Percentiles rank a stretch among this genome's conserved stretches.
Conservation (phyloP, 441 rosid genomes). For the Erodium texanum region DNA sequence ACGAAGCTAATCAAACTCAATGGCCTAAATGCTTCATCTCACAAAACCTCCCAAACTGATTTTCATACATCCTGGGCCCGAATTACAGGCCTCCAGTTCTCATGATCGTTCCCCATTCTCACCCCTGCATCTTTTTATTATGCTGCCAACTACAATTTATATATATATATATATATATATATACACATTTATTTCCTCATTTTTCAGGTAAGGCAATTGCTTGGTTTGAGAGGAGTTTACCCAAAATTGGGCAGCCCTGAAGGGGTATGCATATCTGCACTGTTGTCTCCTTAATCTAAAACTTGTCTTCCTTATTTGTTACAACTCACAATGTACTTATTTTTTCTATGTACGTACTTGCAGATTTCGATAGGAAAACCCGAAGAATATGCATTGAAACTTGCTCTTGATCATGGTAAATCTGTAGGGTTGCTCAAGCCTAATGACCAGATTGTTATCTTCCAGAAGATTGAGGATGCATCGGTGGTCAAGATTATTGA, state of each 20-base stretch:
- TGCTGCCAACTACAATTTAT: too few species aligned
- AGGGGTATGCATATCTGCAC: constrained; percentile 9
- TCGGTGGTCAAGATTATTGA: constrained; percentile 22
- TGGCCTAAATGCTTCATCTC: too few species aligned
- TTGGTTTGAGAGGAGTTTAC: constrained; percentile 24
- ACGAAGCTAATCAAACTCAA: too few species aligned
- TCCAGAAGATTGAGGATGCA: constrained; percentile 22
- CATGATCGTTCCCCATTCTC: too few species aligned
- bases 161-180: too few species aligned
- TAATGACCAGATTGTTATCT: constrained; percentile 19
- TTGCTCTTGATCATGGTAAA: constrained; percentile 19
- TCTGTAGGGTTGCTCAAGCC: constrained; percentile 17
- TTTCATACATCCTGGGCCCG: too few species aligned
- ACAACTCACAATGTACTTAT: too few species aligned
- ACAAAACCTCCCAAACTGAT: too few species aligned
- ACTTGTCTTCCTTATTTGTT: not conserved
- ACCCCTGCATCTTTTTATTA: too few species aligned
- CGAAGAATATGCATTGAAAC: constrained; percentile 23
- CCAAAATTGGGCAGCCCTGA: constrained; percentile 20
- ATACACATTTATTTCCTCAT: too few species aligned
- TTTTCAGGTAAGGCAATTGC: constrained; percentile 24
- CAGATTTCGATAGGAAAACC: constrained; percentile 8
- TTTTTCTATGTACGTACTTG: too few species aligned
- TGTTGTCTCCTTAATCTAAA: not conserved
- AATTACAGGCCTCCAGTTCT: too few species aligned